Evolutionary conservation across 805 yeast genomes (phyloP), one percentile per base, ranked within the genome.

Genomic region (Saturnispora mendoncae): DNA sequence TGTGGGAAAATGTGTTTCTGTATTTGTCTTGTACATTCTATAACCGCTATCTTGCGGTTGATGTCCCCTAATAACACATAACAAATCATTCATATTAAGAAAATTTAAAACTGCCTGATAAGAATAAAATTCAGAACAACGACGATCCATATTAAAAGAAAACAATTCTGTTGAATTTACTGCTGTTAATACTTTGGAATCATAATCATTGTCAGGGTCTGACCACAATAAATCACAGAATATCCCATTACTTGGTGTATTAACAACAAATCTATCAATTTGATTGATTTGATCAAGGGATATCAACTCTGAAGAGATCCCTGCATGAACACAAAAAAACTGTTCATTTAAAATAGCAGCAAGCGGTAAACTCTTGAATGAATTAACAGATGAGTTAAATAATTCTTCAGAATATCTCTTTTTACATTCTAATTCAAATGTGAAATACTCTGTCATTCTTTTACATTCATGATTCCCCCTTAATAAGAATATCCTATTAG

Each of bases 31-130:
- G 63, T 90, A 90, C 85, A 92, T 92, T 58, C 96, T 68, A 62
- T 88, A 90, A 25, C 97, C 97, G 3, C 90, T 86, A 61, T 88
- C 96, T 61, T 90, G 97, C 1, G 97, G 96, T 63, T 90, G 97
- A 61, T 90, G 97, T 1, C 97, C 97, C 45, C 97, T 71, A 33
- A 90, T 85, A 26, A 90, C 76, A 14, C 88, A 80, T 28, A 90
- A 64, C 24, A 90, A 66, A 18, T 84, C 83, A 32, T 86, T 90
- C 41, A 76, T 68, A 45, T 81, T 82, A 51, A 90, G 67, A 53
- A 90, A 90, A 32, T 74, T 74, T 54, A 90, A 80, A 2, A 81
- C 74, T 0, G 97, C 95, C 53, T 71, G 72, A 61, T 82, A 90
- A 0, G 96, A 79, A 60, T 75, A 90, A 39, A 90, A 85, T 58